Evolutionary conservation across 164 flowering plant species (phyloP).

Genomic region (Annona squamosa): DNA sequence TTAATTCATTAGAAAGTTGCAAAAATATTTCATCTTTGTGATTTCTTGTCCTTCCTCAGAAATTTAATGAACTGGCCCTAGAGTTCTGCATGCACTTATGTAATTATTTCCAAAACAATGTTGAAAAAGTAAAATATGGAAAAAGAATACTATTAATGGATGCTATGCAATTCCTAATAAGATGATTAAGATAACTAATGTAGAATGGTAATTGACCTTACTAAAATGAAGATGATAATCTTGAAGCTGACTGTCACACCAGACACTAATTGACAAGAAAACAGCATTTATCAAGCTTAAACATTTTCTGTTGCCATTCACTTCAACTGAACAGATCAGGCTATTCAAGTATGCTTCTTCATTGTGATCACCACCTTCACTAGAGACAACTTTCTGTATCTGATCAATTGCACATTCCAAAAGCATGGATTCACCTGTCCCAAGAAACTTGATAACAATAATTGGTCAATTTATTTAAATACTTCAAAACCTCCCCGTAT

Average conservation of each 20-base stretch:
- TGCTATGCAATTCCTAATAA: not conserved
- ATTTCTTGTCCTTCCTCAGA: not conserved
- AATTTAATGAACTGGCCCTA: too few species aligned
- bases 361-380: constrained; percentile 28
- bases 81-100: too few species aligned
- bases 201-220: constrained; percentile 38
- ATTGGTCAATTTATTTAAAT: not conserved
- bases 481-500: too few species aligned
- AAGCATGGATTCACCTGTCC: constrained; percentile 47
- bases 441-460: constrained; percentile 44
- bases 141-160: too few species aligned
- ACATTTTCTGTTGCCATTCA: constrained; percentile 23
- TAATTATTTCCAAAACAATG: not conserved
- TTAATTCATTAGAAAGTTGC: too few species aligned
- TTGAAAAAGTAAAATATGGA: not conserved
- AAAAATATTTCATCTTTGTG: too few species aligned
- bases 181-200: not conserved
- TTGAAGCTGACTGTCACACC: constrained; percentile 60
- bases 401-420: constrained; percentile 47
- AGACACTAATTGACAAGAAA: constrained; percentile 43
- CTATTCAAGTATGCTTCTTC: constrained; percentile 44
- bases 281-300: constrained; percentile 48
- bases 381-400: constrained; percentile 37
- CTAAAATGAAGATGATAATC: constrained; percentile 75
- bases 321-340: constrained; percentile 33